Evolutionary conservation across 306 rosid genomes (phyloP).

Genomic region (Mimosa pudica): DNA sequence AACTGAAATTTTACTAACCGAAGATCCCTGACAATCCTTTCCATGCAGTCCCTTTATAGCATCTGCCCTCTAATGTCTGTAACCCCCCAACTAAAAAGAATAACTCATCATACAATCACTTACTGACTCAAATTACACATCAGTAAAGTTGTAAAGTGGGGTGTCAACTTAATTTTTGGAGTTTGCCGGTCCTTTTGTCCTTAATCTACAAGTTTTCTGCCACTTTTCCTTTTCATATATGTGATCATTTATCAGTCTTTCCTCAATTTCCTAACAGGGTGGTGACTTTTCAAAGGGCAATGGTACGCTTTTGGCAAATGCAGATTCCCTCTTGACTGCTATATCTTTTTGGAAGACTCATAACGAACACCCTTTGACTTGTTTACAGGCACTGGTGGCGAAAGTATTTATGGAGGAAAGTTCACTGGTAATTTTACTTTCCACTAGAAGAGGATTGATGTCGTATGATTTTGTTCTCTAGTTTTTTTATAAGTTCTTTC

Average conservation of each 20-base stretch:
- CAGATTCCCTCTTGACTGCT: slow-evolving; percentile 38
- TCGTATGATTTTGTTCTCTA: slow-evolving; percentile 11
- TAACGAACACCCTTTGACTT: slow-evolving; percentile 50
- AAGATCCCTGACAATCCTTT: background rate
- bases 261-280: slow-evolving; percentile 63
- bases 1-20: too few species aligned
- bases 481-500: background rate
- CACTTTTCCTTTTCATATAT: slow-evolving; percentile 15
- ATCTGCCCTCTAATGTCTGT: background rate
- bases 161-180: slow-evolving; percentile 12
- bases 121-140: background rate
- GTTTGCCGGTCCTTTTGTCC: background rate
- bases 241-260: slow-evolving; percentile 25
- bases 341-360: slow-evolving; percentile 38
- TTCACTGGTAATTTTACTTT: slow-evolving; percentile 69
- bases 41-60: background rate
- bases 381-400: slow-evolving; percentile 94
- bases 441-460: slow-evolving; percentile 11
- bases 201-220: background rate
- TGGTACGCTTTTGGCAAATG: slow-evolving; percentile 60
- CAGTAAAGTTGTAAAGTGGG: slow-evolving; percentile 15
- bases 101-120: background rate
- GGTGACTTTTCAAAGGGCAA: slow-evolving; percentile 93
- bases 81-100: background rate
- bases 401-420: slow-evolving; percentile 95